Conservation (phyloP, 2,329 filamentous ascomycete genomes). For the Amauroascus verrucosus region DNA sequence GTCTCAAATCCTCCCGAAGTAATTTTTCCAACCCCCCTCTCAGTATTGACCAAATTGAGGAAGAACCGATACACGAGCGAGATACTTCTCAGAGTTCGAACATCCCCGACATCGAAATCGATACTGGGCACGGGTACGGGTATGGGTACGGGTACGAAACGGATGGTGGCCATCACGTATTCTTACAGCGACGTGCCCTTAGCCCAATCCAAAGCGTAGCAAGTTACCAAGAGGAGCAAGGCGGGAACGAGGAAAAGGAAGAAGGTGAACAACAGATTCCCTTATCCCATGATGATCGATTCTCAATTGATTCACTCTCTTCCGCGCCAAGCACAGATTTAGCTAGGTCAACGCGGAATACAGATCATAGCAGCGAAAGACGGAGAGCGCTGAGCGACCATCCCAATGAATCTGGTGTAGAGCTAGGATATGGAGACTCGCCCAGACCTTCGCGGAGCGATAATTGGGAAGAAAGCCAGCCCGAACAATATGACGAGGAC, state of each 20-base stretch:
- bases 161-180: not conserved
- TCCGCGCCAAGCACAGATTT: slow-evolving; percentile 50
- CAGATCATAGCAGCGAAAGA: slow-evolving; percentile 44
- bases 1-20: slow-evolving; percentile 3
- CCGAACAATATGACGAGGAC: slow-evolving; percentile 17
- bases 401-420: slow-evolving; percentile 26
- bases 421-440: slow-evolving; percentile 33
- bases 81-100: slow-evolving; percentile 20
- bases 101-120: not conserved
- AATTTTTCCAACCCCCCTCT: slow-evolving; percentile 3
- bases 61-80: slow-evolving; percentile 25
- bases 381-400: slow-evolving; percentile 41
- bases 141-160: not conserved
- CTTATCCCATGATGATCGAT: slow-evolving; percentile 23
- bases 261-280: slow-evolving; percentile 23
- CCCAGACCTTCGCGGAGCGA: slow-evolving; percentile 19
- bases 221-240: slow-evolving; percentile 65
- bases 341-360: slow-evolving; percentile 46
- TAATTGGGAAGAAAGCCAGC: slow-evolving; percentile 23
- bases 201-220: slow-evolving; percentile 91
- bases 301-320: slow-evolving; percentile 50
- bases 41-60: not conserved
- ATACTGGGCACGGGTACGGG: not conserved
- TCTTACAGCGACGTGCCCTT: slow-evolving; percentile 45
- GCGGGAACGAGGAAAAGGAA: slow-evolving; percentile 52